Evolutionary conservation across 306 rosid species (phyloP).

Genomic region (Quercus ilex): DNA sequence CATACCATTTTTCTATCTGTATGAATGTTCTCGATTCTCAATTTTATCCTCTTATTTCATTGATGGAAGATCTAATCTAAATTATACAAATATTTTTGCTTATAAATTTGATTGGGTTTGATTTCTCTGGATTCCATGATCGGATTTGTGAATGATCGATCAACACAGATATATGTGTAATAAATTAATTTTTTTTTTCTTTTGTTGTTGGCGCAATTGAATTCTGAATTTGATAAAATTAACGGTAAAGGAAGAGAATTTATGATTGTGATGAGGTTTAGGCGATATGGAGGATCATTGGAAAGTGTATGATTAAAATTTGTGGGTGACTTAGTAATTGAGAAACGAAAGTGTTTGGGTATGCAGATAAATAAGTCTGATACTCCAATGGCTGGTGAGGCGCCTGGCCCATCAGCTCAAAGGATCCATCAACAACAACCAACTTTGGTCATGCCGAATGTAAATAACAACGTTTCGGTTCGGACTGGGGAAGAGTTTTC

Average conservation of each 20-base stretch:
- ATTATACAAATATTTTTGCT: no score
- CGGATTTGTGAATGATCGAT: no score
- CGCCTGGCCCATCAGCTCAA: slow-evolving; percentile 33
- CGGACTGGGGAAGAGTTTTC: slow-evolving; percentile 40
- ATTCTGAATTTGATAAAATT: slow-evolving; percentile 1
- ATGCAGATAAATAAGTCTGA: slow-evolving; percentile 46
- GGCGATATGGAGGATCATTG: not conserved
- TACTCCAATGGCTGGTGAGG: slow-evolving; percentile 35
- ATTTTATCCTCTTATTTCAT: no score
- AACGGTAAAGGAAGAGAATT: not conserved
- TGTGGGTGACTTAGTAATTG: slow-evolving; percentile 18
- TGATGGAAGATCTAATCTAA: no score
- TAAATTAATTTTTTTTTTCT: no score
- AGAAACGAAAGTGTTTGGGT: slow-evolving; percentile 3
- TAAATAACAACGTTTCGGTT: slow-evolving; percentile 27
- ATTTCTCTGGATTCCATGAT: no score
- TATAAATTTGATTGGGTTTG: no score
- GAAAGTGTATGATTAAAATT: slow-evolving; percentile 2
- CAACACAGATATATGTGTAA: no score
- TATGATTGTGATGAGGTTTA: not conserved
- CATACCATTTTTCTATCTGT: no score
- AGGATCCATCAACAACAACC: slow-evolving; percentile 29
- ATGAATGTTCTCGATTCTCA: no score
- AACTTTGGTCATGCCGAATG: slow-evolving; percentile 19
- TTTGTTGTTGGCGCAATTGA: no score